Conservation (phyloP, 2,329 filamentous ascomycete species). For the Gaeumannomyces tritici region DNA sequence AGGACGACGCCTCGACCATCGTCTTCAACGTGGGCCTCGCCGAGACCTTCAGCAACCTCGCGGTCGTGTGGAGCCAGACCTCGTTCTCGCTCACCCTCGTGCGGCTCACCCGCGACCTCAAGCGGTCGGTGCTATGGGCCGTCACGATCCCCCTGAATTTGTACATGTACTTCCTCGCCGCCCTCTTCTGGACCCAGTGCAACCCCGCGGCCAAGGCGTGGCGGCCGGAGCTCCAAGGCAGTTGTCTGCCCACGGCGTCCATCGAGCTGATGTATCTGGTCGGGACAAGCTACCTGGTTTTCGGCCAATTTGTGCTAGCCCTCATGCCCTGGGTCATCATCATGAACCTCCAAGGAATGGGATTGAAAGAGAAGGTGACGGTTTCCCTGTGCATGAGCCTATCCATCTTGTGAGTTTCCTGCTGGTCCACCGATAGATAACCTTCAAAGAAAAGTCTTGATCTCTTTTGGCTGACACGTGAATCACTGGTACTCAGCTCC, state of each 20-base stretch:
- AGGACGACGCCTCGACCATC: neutral
- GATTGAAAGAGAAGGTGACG: conserved; percentile 20
- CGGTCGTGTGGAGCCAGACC: conserved; percentile 5
- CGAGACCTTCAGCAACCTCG: conserved; percentile 6
- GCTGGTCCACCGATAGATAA: neutral
- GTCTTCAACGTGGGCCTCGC: neutral
- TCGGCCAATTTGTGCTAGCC: conserved; percentile 19
- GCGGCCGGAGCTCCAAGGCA: conserved; percentile 1
- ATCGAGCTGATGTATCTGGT: conserved; percentile 14
- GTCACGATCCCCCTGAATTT: conserved; percentile 4
- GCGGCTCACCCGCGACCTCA: conserved; percentile 3
- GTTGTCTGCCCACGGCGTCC: conserved; percentile 11
- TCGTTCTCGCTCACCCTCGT: conserved; percentile 7
- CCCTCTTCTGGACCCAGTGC: conserved; percentile 6
- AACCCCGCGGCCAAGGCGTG: conserved; percentile 6
- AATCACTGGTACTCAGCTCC: conserved; percentile 9
- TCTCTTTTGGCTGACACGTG: neutral
- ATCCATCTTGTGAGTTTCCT: conserved; percentile 15
- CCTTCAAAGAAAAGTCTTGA: neutral
- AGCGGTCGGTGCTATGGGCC: neutral
- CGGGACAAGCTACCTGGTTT: conserved; percentile 15
- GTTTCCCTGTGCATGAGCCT: conserved; percentile 20
- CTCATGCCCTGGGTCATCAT: conserved; percentile 19
- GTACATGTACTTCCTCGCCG: conserved; percentile 13
- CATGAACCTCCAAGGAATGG: conserved; percentile 15